These are phyloP conservation scores for Dacryopinax primogenitus DNA, from an alignment of 768 basidiomycete genomes.

Conservation along the genomic window DNA sequence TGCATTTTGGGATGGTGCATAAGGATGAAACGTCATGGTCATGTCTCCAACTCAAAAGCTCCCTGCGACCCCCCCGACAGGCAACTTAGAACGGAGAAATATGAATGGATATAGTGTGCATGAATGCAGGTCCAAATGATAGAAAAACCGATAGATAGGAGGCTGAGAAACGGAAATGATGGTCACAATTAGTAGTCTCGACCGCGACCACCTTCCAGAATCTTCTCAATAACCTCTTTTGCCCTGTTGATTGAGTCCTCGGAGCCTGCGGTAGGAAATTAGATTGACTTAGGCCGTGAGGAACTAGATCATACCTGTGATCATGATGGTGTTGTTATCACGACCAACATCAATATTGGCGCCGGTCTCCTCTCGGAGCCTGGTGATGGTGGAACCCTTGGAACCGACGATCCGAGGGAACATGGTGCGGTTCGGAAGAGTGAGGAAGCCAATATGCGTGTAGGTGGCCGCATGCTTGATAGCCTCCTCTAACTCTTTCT, in stretches of 20 bases:
- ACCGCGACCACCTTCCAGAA: conserved; percentile 21
- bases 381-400: conserved; percentile 80
- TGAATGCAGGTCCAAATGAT: conserved; percentile 5
- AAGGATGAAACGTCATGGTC: conserved; percentile 3
- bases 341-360: conserved; percentile 86
- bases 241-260: conserved; percentile 56
- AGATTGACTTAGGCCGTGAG: neutral
- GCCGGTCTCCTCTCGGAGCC: conserved; percentile 76
- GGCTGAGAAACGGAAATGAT: neutral
- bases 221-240: conserved; percentile 54
- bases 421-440: conserved; percentile 61
- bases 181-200: neutral
- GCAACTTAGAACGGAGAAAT: neutral
- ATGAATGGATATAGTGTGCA: conserved; percentile 5
- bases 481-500: conserved; percentile 51
- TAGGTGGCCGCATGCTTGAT: conserved; percentile 58
- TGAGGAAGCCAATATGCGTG: conserved; percentile 75
- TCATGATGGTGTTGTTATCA: conserved; percentile 74
- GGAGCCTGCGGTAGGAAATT: conserved; percentile 37
- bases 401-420: conserved; percentile 91
- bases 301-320: conserved; percentile 50
- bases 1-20: conserved; percentile 4
- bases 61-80: neutral
- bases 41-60: neutral
- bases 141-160: conserved; percentile 6